Evolutionary conservation across 1,284 basidiomycete species (phyloP).

Genomic region (Pulchroboletus neoregius): DNA sequence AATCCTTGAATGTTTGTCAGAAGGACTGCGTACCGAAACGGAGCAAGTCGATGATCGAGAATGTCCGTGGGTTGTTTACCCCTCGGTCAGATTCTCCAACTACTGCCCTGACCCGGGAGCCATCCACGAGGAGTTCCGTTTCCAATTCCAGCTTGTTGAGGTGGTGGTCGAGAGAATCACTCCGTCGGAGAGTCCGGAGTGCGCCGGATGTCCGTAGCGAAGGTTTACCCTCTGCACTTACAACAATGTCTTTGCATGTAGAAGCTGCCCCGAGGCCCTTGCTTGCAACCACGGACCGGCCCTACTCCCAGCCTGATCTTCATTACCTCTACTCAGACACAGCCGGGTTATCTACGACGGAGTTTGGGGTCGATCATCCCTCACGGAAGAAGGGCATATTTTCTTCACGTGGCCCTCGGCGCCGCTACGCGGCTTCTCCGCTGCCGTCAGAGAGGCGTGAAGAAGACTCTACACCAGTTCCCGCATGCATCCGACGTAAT

Average conservation of each 20-base stretch:
- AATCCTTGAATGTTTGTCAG: conserved; percentile 25
- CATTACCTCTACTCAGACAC: conserved; percentile 23
- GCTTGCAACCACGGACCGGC: conserved; percentile 18
- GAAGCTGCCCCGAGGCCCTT: conserved; percentile 10
- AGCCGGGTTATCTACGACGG: conserved; percentile 10
- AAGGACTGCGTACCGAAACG: conserved; percentile 39
- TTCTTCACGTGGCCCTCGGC: conserved; percentile 18
- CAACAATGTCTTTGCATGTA: conserved; percentile 26
- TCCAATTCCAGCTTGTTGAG: conserved; percentile 38
- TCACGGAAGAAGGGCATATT: conserved; percentile 12
- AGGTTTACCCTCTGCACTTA: conserved; percentile 26
- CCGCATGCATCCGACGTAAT: conserved; percentile 31
- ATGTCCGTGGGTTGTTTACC: conserved; percentile 43
- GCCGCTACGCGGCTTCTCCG: conserved; percentile 20
- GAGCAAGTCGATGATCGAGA: conserved; percentile 47
- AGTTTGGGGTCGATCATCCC: conserved; percentile 22
- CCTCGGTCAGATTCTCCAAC: conserved; percentile 35
- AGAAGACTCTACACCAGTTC: conserved; percentile 13
- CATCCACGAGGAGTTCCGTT: conserved; percentile 27
- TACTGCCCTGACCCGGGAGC: conserved; percentile 26
- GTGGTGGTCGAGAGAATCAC: conserved; percentile 46
- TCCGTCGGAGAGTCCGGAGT: conserved; percentile 48
- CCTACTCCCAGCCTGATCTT: conserved; percentile 34
- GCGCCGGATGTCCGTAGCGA: conserved; percentile 40
- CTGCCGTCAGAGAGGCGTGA: conserved; percentile 15